A percentile compares a stretch with the other conserved stretches of the same genome.
These are phyloP conservation scores for Rhizophora mangle DNA, from an alignment of 345 rosid genomes.

Conservation along the genomic window DNA sequence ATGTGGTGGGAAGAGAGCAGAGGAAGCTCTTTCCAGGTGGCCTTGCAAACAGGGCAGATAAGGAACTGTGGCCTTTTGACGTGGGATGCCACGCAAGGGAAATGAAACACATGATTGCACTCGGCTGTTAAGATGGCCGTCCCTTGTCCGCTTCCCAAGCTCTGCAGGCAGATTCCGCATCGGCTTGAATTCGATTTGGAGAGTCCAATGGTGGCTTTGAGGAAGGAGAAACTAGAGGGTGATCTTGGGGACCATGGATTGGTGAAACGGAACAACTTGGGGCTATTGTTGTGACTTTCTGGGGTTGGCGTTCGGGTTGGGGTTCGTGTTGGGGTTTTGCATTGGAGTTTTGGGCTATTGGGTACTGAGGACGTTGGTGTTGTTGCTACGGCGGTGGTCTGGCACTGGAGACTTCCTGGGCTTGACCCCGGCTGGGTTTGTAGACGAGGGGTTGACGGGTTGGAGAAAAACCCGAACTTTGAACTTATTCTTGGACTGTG, in stretches of 20 bases:
- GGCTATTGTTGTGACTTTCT: slow-evolving; percentile 42
- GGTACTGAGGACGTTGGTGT: slow-evolving; percentile 50
- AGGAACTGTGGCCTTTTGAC: slow-evolving; percentile 40
- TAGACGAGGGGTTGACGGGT: slow-evolving; percentile 73
- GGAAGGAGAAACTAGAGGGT: slow-evolving; percentile 66
- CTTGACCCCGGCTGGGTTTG: slow-evolving; percentile 46
- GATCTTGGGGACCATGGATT: slow-evolving; percentile 73
- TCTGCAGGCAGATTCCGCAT: slow-evolving; percentile 75
- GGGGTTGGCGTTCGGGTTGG: slow-evolving; percentile 24
- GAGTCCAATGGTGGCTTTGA: slow-evolving; percentile 60
- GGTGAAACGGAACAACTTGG: slow-evolving; percentile 45
- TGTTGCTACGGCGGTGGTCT: slow-evolving; percentile 32
- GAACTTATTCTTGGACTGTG: slow-evolving; percentile 50
- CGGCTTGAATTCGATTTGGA: slow-evolving; percentile 50
- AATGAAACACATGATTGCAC: slow-evolving; percentile 77
- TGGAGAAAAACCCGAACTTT: slow-evolving; percentile 70
- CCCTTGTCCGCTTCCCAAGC: slow-evolving; percentile 66
- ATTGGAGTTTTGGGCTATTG: slow-evolving; percentile 59
- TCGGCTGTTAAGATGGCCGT: slow-evolving; percentile 87
- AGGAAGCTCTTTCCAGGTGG: slow-evolving; percentile 61
- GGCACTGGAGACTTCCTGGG: slow-evolving; percentile 54
- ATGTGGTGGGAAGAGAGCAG: slow-evolving; percentile 21
- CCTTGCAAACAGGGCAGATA: slow-evolving; percentile 69
- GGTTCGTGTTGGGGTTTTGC: slow-evolving; percentile 37
- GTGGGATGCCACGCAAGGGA: slow-evolving; percentile 62